These are phyloP conservation scores for Puccinia sorghi DNA, from an alignment of 1,284 basidiomycete species.

Conservation along the genomic window DNA sequence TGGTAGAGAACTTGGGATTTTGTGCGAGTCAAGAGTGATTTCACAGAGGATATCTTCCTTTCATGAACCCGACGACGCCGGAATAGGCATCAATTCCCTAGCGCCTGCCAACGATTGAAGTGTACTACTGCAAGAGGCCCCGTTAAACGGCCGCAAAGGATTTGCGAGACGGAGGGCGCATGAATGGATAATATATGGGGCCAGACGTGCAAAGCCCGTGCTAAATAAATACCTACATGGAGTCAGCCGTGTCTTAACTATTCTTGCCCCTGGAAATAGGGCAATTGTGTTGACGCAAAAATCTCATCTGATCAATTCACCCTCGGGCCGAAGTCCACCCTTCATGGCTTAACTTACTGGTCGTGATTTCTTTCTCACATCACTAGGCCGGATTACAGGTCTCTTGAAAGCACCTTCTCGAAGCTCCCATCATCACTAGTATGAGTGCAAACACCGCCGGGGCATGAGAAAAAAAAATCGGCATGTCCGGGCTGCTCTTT, in stretches of 20 bases:
- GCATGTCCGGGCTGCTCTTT: too few species aligned
- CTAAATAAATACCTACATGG: background rate
- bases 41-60: background rate
- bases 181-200: background rate
- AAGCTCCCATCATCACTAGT: too few species aligned
- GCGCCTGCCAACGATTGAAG: background rate
- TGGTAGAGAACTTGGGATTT: background rate
- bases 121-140: background rate
- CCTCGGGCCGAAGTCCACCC: background rate
- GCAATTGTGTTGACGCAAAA: background rate
- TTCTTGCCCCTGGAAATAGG: constrained; percentile 12
- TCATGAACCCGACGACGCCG: background rate
- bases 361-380: too few species aligned
- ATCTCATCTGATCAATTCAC: background rate
- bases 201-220: constrained; percentile 3
- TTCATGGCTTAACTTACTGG: background rate
- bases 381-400: too few species aligned
- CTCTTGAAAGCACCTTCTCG: too few species aligned
- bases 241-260: background rate
- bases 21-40: background rate
- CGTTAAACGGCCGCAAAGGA: background rate
- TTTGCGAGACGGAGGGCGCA: constrained; percentile 3
- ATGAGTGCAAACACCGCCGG: too few species aligned
- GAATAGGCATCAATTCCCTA: background rate
- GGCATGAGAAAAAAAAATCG: too few species aligned